Base-by-base conservation (phyloP, 2,329 filamentous ascomycete genomes). In the Aspergillus felis region DNA sequence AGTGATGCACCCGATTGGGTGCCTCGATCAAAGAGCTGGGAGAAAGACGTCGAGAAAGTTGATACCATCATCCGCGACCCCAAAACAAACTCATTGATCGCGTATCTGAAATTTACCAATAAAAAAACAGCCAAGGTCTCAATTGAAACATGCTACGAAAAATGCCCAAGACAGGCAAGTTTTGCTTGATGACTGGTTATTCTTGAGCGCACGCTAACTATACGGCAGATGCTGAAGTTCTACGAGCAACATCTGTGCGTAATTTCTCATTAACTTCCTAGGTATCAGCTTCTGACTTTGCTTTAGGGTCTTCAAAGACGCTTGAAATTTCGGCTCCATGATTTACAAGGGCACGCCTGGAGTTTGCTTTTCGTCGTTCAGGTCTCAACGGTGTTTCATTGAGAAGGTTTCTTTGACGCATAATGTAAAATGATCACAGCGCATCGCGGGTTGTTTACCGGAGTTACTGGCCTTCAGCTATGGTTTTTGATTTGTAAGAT, bases 191-290 rank as follows among this genome's bases (percentile, higher is more conserved):
- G 20, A 44, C 58, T 54, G 9, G 9, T 20, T 7, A 6, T 57
- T 22, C 9, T 17, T 17, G 25, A 27, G 24, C n/a, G 24, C 8
- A 51, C 52, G 54, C 56, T 69, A 53, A 70, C 56, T 14, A 47
- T 8, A 14, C 48, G 17, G 9, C 54, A 78, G 71, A 80, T 81
- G 78, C 73, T 81, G 10, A 67, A 74, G 57, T 81, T 81, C 54
- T 81, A 81, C 57, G 78, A 81, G 64, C 65, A 69, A 42, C 78
- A 81, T 64, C 66, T 81, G 76, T 79, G 71, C 71, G 75, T 67
- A 32, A 28, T 27, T 50, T 42, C 4, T 17, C 50, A 27, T 12
- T 3, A 12, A n/a, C 3, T 22, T 1, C 27, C 14, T 22, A 20
- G 17, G n/a, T 22, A 42, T 12, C 9, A 9, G 2, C 25, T 51